Base-by-base conservation (phyloP, 768 basidiomycete species). In the Pisolithus tinctorius region DNA sequence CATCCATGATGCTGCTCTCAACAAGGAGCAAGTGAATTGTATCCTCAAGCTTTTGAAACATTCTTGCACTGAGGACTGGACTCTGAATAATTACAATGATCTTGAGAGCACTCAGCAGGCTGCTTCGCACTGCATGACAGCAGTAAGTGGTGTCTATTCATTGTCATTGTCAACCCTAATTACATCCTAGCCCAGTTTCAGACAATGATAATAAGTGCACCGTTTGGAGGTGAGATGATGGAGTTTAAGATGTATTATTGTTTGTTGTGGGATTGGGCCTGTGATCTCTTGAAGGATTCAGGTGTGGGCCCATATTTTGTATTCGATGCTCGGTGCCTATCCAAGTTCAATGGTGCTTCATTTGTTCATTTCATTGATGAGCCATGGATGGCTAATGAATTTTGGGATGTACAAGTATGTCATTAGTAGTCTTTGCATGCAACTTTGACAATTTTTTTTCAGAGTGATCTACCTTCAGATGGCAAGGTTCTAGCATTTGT, bases 341-440 rank as follows among this genome's bases (percentile, higher is more conserved):
- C 23, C 17, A 50, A 44, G 17, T 40, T 46, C 7, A 38, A 54
- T 17, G 31, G 53, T 1, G 5, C 0, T 1, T 4, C 48, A 4
- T 54, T 50, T 36, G 47, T 50, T n/a, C n/a, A 17, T 0, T 54
- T 57, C 14, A 39, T 45, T 8, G 10, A 44, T 43, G 52, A 57
- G n/a, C 52, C 49, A 7, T 57, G 55, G 50, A 57, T 43, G 4
- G 52, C n/a, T 1, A 29, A 57, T 20, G 20, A 20, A 20, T 20
- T 2, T 20, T 20, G 20, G 20, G 20, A 20, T 20, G 20, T 2
- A 20, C 13, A 17, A 6, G n/a, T 40, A 20, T 55, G 54, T 49
- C 54, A 55, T n/a, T 27, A 47, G 20, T 39, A 20, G 20, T 20
- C 20, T 40, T n/a, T 55, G 50, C 42, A 25, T 29, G 13, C 30